Evolutionary conservation across 495 filamentous ascomycete genomes (phyloP).

Genomic region (Penicillium tannophilum): DNA sequence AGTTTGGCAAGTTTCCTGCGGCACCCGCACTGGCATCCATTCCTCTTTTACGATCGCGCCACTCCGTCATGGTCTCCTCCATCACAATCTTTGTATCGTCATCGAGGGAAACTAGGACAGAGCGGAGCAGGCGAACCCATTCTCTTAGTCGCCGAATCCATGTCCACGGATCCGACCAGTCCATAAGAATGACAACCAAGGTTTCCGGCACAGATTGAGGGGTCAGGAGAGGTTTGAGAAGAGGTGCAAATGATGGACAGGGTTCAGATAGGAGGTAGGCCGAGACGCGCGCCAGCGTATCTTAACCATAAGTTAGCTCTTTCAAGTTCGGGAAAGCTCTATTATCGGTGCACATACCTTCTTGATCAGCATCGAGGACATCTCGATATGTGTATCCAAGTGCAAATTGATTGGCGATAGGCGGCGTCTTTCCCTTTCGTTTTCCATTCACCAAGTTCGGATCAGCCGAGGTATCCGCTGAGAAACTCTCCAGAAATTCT

Average conservation of each 20-base stretch:
- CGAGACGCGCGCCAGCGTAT: slow-evolving; percentile 88
- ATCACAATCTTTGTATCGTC: slow-evolving; percentile 75
- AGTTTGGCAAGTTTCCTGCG: slow-evolving; percentile 53
- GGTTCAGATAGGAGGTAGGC: slow-evolving; percentile 86
- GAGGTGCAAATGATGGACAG: slow-evolving; percentile 76
- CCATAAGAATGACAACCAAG: slow-evolving; percentile 82
- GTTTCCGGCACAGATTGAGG: slow-evolving; percentile 85
- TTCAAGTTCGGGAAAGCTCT: background rate
- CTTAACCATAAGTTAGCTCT: slow-evolving; percentile 40
- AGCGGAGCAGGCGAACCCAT: slow-evolving; percentile 81
- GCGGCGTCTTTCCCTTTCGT: slow-evolving; percentile 66
- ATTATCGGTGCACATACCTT: slow-evolving; percentile 56
- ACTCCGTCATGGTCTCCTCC: slow-evolving; percentile 76
- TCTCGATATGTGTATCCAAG: slow-evolving; percentile 95
- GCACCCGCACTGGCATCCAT: slow-evolving; percentile 39
- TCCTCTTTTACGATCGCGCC: slow-evolving; percentile 53
- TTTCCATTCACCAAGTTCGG: slow-evolving; percentile 57
- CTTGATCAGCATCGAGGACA: slow-evolving; percentile 91
- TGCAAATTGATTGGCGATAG: slow-evolving; percentile 90
- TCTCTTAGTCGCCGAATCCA: slow-evolving; percentile 87
- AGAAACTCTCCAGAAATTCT: slow-evolving; percentile 84
- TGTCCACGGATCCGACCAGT: slow-evolving; percentile 91
- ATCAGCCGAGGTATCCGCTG: slow-evolving; percentile 57
- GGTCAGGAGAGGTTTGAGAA: slow-evolving; percentile 83
- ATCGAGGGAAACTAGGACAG: slow-evolving; percentile 72